phyloP scores from a whole-genome alignment of 2,329 filamentous ascomycete species.

The Chaetoscypha palmicola region DNA sequence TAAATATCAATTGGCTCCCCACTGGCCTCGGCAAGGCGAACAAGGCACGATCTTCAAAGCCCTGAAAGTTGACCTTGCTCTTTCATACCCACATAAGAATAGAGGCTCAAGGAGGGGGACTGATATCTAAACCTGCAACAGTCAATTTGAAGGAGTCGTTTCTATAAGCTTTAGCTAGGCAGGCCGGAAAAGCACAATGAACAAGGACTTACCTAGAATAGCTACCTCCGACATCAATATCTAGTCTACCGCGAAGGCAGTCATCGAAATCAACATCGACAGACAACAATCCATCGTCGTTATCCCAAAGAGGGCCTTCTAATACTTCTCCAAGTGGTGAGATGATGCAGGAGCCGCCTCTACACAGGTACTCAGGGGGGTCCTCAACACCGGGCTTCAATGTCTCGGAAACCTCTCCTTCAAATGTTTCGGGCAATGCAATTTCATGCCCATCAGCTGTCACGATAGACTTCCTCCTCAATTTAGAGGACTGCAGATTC shows the following conservation, averaged over 20 bases:
- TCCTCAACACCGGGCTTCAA: constrained; percentile 18
- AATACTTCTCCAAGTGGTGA: constrained; percentile 74
- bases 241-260: constrained; percentile 72
- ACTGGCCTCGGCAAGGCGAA: too few relatives aligned
- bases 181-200: background rate
- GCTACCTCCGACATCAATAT: constrained; percentile 77
- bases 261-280: constrained; percentile 82
- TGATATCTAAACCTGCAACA: constrained; percentile 51
- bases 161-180: constrained; percentile 28
- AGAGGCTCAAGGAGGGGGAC: constrained; percentile 41
- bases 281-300: constrained; percentile 58
- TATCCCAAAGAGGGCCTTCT: constrained; percentile 75
- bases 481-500: too few relatives aligned
- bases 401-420: background rate
- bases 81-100: too few relatives aligned
- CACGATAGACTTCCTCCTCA: too few relatives aligned
- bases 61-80: too few relatives aligned
- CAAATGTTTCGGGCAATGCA: constrained; percentile 32
- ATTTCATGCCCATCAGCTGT: constrained; percentile 49
- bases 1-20: too few relatives aligned
- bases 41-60: too few relatives aligned
- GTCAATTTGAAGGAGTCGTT: constrained; percentile 57
- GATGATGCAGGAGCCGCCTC: constrained; percentile 78
- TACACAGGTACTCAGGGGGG: constrained; percentile 41
- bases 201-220: constrained; percentile 61